Evolutionary conservation across 225 moss, liverwort and hornwort genomes (phyloP), one percentile per base, ranked within the genome.

Genomic region (Takakia lepidozioides): DNA sequence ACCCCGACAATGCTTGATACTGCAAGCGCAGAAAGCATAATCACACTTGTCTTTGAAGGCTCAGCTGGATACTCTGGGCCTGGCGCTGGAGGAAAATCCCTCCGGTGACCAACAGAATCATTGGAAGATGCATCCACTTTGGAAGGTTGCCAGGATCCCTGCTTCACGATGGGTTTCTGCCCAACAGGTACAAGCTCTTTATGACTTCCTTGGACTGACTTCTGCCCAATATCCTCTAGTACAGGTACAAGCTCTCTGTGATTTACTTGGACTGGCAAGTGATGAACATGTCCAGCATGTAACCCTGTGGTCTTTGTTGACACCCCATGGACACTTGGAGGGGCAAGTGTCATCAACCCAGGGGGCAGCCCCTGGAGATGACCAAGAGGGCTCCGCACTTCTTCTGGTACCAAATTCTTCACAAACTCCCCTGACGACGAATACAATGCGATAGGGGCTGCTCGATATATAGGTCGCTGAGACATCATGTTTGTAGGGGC

Each of bases 381-480:
- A n/a, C n/a, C n/a, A n/a, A n/a, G n/a, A n/a, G n/a, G n/a, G n/a
- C n/a, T n/a, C n/a, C n/a, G n/a, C n/a, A n/a, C n/a, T n/a, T n/a
- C n/a, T 11, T 32, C 32, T 32, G 32, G 32, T 32, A 32, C 7
- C 11, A 32, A 32, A 32, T 32, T 7, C 8, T 32, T 32, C 32
- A 32, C 32, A 32, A 32, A 36, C 56, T 22, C 35, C 70, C 79
- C 79, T 70, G 63, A 49, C 19, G 57, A 29, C n/a, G 79, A 67
- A 48, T 74, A 70, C 11, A 58, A 35, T 21, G 63, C 79, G 21
- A 79, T 70, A 8, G 73, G 79, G 35, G 74, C 74, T 49, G 52
- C 37, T 1, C 48, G 7, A 27, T 49, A 56, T 34, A 56, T 25
- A 19, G 59, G 38, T 25, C 40, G 49, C 3, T 69, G 52, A 29